A percentile compares a stretch with the other conserved stretches of the same genome.
phyloP scores from a whole-genome alignment of 257 asterid species.

The Schizonepeta tenuifolia region DNA sequence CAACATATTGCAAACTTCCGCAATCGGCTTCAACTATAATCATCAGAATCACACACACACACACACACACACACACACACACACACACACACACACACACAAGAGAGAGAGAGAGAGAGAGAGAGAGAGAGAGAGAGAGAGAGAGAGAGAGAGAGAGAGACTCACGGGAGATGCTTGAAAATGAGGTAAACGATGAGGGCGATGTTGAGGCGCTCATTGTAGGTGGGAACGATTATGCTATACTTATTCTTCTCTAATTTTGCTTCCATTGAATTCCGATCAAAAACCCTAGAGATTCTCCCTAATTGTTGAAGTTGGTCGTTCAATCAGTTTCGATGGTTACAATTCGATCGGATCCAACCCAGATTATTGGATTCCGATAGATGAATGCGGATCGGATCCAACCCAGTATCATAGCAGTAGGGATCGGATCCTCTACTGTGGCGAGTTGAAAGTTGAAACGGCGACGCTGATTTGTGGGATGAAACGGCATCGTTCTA shows the following conservation, averaged over 20 bases:
- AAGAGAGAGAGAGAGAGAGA: conserved; percentile 29
- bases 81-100: too few species aligned
- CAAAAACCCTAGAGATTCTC: conserved; percentile 35
- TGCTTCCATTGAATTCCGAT: conserved; percentile 46
- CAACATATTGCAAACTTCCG: neutral
- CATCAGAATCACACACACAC: neutral
- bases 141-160: conserved; percentile 32
- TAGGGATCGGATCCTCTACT: too few species aligned
- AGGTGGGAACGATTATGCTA: conserved; percentile 91
- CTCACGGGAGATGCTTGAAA: conserved; percentile 84
- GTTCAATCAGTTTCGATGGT: conserved; percentile 5
- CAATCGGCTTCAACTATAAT: conserved; percentile 11
- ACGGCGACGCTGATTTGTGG: too few species aligned
- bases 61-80: too few species aligned
- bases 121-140: too few species aligned
- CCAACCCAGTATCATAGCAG: too few species aligned
- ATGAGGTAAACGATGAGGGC: conserved; percentile 86
- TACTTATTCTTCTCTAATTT: conserved; percentile 65
- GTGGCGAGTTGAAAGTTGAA: too few species aligned
- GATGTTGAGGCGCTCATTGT: conserved; percentile 96
- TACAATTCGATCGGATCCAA: conserved; percentile 21
- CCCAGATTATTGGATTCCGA: neutral
- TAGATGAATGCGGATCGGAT: neutral
- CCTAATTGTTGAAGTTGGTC: conserved; percentile 7
- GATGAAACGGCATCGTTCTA: too few species aligned